Base-by-base conservation (phyloP, 768 basidiomycete species). In the Infundibulicybe gibba region DNA sequence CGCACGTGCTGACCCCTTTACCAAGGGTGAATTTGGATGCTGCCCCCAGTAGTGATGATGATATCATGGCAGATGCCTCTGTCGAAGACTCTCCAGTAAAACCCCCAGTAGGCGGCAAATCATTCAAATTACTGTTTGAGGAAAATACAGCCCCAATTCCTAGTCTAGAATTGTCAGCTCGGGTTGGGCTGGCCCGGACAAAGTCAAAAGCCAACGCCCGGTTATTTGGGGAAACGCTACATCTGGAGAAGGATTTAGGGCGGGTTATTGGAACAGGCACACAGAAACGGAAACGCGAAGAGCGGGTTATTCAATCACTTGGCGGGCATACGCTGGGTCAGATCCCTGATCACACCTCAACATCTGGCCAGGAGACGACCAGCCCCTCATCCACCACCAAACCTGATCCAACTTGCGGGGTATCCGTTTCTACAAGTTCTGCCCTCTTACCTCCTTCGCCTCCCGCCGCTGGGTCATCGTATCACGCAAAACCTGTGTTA, bases 61-160 rank as follows among this genome's bases (percentile, higher is more conserved):
- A 69, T 19, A 66, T 61, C 35, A 53, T 48, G 11, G 64, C 75
- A 45, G 63, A 69, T 3, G 79, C 75, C 10, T 83, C 86, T 58
- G 71, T 91, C 4, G 79, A 73, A 30, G 81, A 89, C 57, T 87
- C 89, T 4, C 89, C 89, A 8, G 69, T 81, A 44, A 90, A 90
- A 60, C 68, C 68, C 16, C 72, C 74, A 2, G 65, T 67, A 19
- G 75, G 76, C 39, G 74, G 75, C 43, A 85, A 79, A 59, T 72
- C 73, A 2, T 91, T 89, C 68, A 81, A 77, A 51, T 63, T 77
- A 21, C 64, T 91, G 40, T 91, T 91, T 58, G 78, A 87, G 20
- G 76, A 77, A 44, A 59, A 48, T 37, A 41, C 50, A 17, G 48
- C 51, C 33, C 25, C 25, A 25, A 25, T 25, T 25, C 25, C 25